Conservation (phyloP, 106 monocot genomes). For the Amphibolis antarctica region DNA sequence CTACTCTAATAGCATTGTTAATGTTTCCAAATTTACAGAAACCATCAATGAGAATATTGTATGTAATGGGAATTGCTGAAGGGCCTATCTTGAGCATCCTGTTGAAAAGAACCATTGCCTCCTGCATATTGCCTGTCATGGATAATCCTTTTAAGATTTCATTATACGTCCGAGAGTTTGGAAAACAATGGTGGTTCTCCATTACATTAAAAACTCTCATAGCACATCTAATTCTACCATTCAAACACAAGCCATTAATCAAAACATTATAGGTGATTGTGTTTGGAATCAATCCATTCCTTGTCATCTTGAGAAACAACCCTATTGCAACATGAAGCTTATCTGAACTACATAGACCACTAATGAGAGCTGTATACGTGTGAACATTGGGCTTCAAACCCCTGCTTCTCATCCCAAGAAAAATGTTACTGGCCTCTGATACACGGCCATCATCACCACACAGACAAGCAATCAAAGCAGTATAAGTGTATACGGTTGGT, state of each 20-base stretch:
- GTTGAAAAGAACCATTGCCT: slow-evolving; percentile 60
- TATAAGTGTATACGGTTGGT: slow-evolving; percentile 34
- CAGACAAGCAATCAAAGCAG: slow-evolving; percentile 34
- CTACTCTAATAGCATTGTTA: slow-evolving; percentile 47
- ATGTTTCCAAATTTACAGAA: slow-evolving; percentile 56
- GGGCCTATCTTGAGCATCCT: slow-evolving; percentile 55
- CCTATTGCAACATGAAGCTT: slow-evolving; percentile 43
- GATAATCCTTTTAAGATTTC: slow-evolving; percentile 63
- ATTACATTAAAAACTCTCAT: slow-evolving; percentile 43
- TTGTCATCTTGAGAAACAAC: slow-evolving; percentile 50
- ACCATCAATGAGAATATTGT: slow-evolving; percentile 65
- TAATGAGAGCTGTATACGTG: slow-evolving; percentile 57
- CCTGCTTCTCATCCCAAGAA: slow-evolving; percentile 45
- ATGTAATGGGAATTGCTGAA: slow-evolving; percentile 46
- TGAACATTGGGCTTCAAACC: slow-evolving; percentile 49
- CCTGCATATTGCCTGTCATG: slow-evolving; percentile 28
- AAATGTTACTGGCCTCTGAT: slow-evolving; percentile 35
- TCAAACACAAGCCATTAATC: slow-evolving; percentile 64
- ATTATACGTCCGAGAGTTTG: slow-evolving; percentile 54
- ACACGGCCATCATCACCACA: slow-evolving; percentile 23
- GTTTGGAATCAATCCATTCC: slow-evolving; percentile 43
- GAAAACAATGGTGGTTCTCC: slow-evolving; percentile 28
- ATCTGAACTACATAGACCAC: slow-evolving; percentile 41
- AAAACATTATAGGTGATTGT: slow-evolving; percentile 67
- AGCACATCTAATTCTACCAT: slow-evolving; percentile 26